phyloP scores from a whole-genome alignment of 257 asterid genomes.

The Haberlea rhodopensis region DNA sequence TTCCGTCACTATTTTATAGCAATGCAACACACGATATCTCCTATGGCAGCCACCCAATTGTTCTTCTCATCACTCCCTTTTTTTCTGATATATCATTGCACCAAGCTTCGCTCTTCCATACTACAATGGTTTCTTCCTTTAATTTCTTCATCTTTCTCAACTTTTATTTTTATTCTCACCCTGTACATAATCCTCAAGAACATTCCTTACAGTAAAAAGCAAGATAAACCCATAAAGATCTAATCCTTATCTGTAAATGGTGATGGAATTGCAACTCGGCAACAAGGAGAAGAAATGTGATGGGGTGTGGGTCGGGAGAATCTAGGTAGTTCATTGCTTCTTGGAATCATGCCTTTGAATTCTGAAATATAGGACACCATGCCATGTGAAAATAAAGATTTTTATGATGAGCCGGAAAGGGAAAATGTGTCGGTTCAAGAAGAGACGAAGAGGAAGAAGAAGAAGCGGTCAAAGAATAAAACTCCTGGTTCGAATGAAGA shows the following conservation, averaged over 20 bases:
- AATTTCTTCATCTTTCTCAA: constrained; percentile 36
- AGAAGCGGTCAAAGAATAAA: constrained; percentile 68
- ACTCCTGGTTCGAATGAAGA: constrained; percentile 48
- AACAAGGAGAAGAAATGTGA: constrained; percentile 24
- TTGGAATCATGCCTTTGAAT: constrained; percentile 61
- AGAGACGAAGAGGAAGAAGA: constrained; percentile 51
- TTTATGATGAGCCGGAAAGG: constrained; percentile 37
- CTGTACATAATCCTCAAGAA: constrained; percentile 36
- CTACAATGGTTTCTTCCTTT: constrained; percentile 31
- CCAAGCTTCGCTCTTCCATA: constrained; percentile 28
- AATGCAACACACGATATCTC: no score
- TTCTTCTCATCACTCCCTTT: constrained; percentile 24
- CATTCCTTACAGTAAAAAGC: constrained; percentile 12
- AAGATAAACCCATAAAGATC: constrained; percentile 28
- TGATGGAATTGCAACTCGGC: constrained; percentile 18
- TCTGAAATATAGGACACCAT: constrained; percentile 49
- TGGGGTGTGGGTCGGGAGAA: constrained; percentile 39
- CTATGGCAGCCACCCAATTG: constrained; percentile 52
- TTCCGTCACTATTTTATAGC: no score
- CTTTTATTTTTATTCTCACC: constrained; percentile 42
- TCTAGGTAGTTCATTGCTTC: constrained; percentile 44
- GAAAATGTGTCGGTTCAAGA: constrained; percentile 42
- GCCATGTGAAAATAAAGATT: constrained; percentile 27
- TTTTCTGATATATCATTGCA: constrained; percentile 29
- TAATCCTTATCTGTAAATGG: constrained; percentile 35